Evolutionary conservation across 2,329 filamentous ascomycete genomes (phyloP).

Genomic region (Fusarium sp.): DNA sequence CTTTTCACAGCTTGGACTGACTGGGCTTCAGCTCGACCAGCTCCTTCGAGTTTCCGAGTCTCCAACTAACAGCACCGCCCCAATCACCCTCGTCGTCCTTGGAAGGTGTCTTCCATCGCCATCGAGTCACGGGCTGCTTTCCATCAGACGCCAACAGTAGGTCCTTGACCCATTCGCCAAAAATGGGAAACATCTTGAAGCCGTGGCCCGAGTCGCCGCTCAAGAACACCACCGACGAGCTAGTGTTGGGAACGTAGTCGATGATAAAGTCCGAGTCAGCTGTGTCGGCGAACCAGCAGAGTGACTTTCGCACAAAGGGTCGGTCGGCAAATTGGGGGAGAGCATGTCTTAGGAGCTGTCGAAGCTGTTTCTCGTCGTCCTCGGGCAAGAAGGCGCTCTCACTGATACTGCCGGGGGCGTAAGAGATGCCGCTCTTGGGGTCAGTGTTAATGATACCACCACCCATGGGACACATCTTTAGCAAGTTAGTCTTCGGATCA

Average conservation of each 20-base stretch:
- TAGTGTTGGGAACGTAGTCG: slow-evolving; percentile 66
- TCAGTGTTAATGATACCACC: slow-evolving; percentile 65
- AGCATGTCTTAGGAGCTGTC: slow-evolving; percentile 62
- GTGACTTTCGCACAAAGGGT: slow-evolving; percentile 65
- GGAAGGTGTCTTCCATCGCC: slow-evolving; percentile 62
- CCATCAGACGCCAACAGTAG: slow-evolving; percentile 55
- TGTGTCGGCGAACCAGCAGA: slow-evolving; percentile 76
- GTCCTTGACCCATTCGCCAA: slow-evolving; percentile 66
- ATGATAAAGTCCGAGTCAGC: slow-evolving; percentile 70
- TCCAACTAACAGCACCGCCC: slow-evolving; percentile 52
- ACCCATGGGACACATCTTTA: slow-evolving; percentile 72
- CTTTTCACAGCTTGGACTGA: slow-evolving; percentile 15
- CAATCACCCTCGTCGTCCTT: slow-evolving; percentile 37
- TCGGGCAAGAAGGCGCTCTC: slow-evolving; percentile 63
- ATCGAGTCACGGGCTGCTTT: slow-evolving; percentile 58
- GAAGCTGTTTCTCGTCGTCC: slow-evolving; percentile 64
- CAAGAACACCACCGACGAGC: slow-evolving; percentile 59
- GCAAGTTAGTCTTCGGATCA: slow-evolving; percentile 65
- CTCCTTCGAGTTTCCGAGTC: slow-evolving; percentile 48
- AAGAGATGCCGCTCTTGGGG: slow-evolving; percentile 50
- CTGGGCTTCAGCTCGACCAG: slow-evolving; percentile 35
- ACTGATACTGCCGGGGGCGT: slow-evolving; percentile 46
- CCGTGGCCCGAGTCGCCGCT: slow-evolving; percentile 72
- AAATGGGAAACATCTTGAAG: slow-evolving; percentile 72
- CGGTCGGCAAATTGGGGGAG: slow-evolving; percentile 64